Conservation (phyloP, 2,329 filamentous ascomycete genomes). For the Verticillium longisporum region DNA sequence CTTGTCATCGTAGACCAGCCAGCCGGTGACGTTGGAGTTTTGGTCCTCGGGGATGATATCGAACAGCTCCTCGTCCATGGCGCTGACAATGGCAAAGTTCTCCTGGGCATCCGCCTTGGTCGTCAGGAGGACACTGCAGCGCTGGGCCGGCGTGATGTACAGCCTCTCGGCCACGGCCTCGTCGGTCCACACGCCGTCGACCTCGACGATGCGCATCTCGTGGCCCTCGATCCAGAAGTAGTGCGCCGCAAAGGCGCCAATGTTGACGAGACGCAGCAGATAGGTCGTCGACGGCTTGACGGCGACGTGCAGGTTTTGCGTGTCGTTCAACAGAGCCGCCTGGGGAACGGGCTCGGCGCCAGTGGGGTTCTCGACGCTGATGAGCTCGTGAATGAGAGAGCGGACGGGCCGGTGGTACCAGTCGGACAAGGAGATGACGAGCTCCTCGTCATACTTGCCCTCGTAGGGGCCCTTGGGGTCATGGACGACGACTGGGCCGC, state of each 20-base stretch:
- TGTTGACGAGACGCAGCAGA: constrained; percentile 45
- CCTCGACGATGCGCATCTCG: constrained; percentile 37
- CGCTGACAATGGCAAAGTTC: constrained; percentile 41
- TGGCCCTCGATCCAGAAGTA: constrained; percentile 40
- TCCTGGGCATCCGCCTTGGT: constrained; percentile 33
- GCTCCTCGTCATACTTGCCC: constrained; percentile 42
- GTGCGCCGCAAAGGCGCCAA: constrained; percentile 43
- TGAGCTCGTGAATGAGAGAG: constrained; percentile 36
- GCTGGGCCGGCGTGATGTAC: constrained; percentile 41
- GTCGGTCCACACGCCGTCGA: constrained; percentile 43
- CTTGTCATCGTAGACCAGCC: constrained; percentile 22
- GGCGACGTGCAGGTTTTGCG: constrained; percentile 31
- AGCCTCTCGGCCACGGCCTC: constrained; percentile 30
- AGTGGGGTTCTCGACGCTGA: constrained; percentile 37
- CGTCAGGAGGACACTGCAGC: constrained; percentile 40
- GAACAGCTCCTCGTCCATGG: constrained; percentile 32
- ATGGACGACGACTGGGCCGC: constrained; percentile 48
- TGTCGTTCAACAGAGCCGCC: constrained; percentile 46
- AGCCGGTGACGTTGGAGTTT: constrained; percentile 35
- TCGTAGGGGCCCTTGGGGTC: constrained; percentile 42
- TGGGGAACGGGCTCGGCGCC: constrained; percentile 49
- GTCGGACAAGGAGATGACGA: constrained; percentile 50
- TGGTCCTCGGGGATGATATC: constrained; percentile 41
- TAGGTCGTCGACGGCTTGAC: constrained; percentile 44
- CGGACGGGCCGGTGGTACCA: constrained; percentile 55